A percentile compares a stretch with the other conserved stretches of the same genome.
phyloP scores from a whole-genome alignment of 805 yeast species.

The Zygosaccharomyces lentus region DNA sequence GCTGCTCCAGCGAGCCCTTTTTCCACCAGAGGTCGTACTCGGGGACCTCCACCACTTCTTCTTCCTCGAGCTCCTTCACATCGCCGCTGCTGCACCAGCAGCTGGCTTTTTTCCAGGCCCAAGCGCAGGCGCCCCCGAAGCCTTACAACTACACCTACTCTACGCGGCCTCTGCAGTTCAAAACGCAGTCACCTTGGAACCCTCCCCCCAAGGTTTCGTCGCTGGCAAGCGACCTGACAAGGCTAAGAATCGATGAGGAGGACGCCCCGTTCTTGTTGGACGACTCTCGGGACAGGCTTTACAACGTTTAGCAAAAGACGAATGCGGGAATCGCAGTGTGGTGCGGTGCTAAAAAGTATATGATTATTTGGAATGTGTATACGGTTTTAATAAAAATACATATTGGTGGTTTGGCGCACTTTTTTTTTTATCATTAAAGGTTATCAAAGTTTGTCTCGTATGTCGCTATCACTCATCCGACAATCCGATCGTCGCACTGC shows the following conservation, averaged over 20 bases:
- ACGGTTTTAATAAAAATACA: not conserved
- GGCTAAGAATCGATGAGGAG: conserved; percentile 17
- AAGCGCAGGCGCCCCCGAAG: conserved; percentile 6
- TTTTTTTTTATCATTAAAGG: too few relatives aligned
- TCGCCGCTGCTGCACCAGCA: conserved; percentile 15
- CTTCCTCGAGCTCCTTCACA: conserved; percentile 12
- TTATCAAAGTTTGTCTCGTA: not conserved
- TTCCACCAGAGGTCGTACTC: conserved; percentile 12
- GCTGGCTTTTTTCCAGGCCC: conserved; percentile 9
- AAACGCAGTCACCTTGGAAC: conserved; percentile 11
- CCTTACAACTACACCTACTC: conserved; percentile 2
- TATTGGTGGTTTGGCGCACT: not conserved
- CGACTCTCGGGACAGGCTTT: conserved; percentile 8
- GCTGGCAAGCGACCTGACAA: conserved; percentile 14
- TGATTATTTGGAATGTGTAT: not conserved
- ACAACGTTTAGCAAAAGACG: not conserved
- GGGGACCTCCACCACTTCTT: conserved; percentile 13
- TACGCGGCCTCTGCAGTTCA: conserved; percentile 6
- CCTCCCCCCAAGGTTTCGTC: conserved; percentile 9
- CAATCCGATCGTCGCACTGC: not conserved
- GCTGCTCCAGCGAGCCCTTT: conserved; percentile 8
- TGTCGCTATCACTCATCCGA: not conserved
- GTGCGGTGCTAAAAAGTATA: not conserved
- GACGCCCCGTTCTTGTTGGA: conserved; percentile 17
- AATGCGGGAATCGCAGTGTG: not conserved